Percentiles rank a stretch among this genome's conserved stretches.
Evolutionary conservation across 2,329 filamentous ascomycete genomes (phyloP).

Genomic region (Claviceps sp.): DNA sequence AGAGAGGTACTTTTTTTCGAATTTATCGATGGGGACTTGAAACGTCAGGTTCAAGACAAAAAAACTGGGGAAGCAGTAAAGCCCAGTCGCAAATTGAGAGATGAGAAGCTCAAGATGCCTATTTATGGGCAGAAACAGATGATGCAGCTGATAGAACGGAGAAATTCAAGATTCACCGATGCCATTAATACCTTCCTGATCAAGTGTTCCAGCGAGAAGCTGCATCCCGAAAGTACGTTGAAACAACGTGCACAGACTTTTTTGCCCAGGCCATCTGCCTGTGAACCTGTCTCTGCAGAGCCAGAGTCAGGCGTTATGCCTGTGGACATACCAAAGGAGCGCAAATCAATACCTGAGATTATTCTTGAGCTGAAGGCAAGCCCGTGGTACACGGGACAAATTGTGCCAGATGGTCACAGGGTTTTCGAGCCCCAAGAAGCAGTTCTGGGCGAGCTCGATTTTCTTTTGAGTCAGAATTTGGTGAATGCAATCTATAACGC

Average conservation of each 20-base stretch:
- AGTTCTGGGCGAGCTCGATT: constrained; percentile 71
- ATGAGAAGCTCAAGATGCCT: constrained; percentile 81
- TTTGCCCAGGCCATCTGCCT: constrained; percentile 46
- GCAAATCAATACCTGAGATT: constrained; percentile 72
- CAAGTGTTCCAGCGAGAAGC: constrained; percentile 47
- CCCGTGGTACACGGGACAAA: constrained; percentile 83
- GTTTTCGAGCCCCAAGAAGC: constrained; percentile 79
- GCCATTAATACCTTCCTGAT: constrained; percentile 69
- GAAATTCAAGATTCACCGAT: constrained; percentile 69
- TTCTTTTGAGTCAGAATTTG: constrained; percentile 74
- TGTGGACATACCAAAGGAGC: constrained; percentile 61
- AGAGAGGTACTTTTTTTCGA: constrained; percentile 78
- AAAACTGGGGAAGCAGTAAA: constrained; percentile 63
- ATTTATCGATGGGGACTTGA: constrained; percentile 83
- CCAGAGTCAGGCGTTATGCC: constrained; percentile 39
- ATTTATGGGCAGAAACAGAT: constrained; percentile 90
- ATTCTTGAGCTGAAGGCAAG: constrained; percentile 68
- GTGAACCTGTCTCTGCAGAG: constrained; percentile 16
- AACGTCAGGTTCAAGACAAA: constrained; percentile 58
- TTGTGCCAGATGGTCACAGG: constrained; percentile 84
- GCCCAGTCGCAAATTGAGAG: constrained; percentile 51
- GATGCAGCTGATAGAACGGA: constrained; percentile 75
- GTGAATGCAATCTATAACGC: constrained; percentile 97
- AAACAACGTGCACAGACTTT: constrained; percentile 42
- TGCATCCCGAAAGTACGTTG: constrained; percentile 57